A percentile compares a stretch with the other conserved stretches of the same genome.
These are phyloP conservation scores for Podaxis sp. DNA, from an alignment of 768 basidiomycete species.

Conservation along the genomic window DNA sequence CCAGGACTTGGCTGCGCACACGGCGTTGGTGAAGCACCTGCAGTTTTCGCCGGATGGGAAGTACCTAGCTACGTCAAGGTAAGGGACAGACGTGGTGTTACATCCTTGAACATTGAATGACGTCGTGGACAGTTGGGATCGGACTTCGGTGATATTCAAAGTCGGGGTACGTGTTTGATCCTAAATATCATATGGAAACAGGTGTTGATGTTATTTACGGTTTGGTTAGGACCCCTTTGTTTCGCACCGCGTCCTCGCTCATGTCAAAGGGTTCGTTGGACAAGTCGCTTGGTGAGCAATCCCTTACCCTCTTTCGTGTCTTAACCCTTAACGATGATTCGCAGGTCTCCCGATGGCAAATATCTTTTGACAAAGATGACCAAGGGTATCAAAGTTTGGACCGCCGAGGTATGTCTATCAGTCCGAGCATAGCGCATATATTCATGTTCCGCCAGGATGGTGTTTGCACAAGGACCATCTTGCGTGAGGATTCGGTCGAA, in stretches of 20 bases:
- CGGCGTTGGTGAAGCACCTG: conserved; percentile 67
- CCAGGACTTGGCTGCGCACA: conserved; percentile 63
- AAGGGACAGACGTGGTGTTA: conserved; percentile 9
- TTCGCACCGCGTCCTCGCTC: conserved; percentile 64
- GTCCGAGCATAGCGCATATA: neutral
- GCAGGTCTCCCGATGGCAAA: conserved; percentile 65
- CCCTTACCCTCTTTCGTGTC: neutral
- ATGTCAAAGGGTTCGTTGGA: conserved; percentile 70
- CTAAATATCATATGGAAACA: neutral
- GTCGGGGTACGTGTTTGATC: conserved; percentile 47
- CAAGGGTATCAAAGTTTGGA: conserved; percentile 72
- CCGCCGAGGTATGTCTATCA: conserved; percentile 47
- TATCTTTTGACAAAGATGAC: conserved; percentile 63
- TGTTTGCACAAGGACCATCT: conserved; percentile 66
- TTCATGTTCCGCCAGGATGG: conserved; percentile 47
- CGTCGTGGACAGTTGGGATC: conserved; percentile 55
- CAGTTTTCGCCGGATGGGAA: conserved; percentile 78
- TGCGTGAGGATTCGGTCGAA: conserved; percentile 54
- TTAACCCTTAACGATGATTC: neutral
- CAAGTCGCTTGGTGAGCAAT: conserved; percentile 68
- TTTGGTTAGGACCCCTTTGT: conserved; percentile 51
- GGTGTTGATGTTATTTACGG: conserved; percentile 8
- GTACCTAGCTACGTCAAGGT: conserved; percentile 74
- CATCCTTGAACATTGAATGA: neutral
- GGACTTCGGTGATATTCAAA: conserved; percentile 66